These are phyloP conservation scores for Penicillium griseofulvum DNA, from an alignment of 2,329 filamentous ascomycete species.

Conservation along the genomic window DNA sequence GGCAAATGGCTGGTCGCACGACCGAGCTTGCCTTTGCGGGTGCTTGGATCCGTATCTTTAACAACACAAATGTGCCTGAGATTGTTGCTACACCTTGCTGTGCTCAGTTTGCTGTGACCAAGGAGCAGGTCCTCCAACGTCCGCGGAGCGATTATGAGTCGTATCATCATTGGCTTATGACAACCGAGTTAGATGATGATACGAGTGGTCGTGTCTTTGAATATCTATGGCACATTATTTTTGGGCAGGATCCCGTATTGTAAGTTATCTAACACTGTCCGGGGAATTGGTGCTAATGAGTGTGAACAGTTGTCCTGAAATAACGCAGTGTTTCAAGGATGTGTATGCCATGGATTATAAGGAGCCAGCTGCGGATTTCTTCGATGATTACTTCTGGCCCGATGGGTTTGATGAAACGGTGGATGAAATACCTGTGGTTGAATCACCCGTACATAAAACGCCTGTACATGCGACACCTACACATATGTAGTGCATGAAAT, in stretches of 20 bases:
- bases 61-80: slow-evolving; percentile 44
- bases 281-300: slow-evolving; percentile 3
- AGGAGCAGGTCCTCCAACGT: slow-evolving; percentile 50
- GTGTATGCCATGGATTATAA: slow-evolving; percentile 25
- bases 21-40: slow-evolving; percentile 30
- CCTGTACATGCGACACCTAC: background rate
- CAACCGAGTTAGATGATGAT: slow-evolving; percentile 54
- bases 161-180: slow-evolving; percentile 58
- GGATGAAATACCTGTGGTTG: background rate
- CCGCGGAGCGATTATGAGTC: slow-evolving; percentile 53
- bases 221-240: slow-evolving; percentile 63
- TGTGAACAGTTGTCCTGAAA: slow-evolving; percentile 25
- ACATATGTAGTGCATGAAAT: background rate
- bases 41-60: slow-evolving; percentile 30
- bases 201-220: slow-evolving; percentile 61
- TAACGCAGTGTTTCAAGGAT: slow-evolving; percentile 26
- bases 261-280: slow-evolving; percentile 24
- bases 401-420: slow-evolving; percentile 4
- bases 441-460: background rate
- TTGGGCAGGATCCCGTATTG: slow-evolving; percentile 42
- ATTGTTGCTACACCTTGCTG: slow-evolving; percentile 58
- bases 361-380: background rate
- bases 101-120: slow-evolving; percentile 63
- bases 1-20: slow-evolving; percentile 16
- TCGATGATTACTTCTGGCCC: slow-evolving; percentile 1